Percentiles rank a stretch among this genome's conserved stretches.
These are phyloP conservation scores for Trichophyton benhamiae DNA, from an alignment of 2,329 filamentous ascomycete genomes.

Conservation along the genomic window DNA sequence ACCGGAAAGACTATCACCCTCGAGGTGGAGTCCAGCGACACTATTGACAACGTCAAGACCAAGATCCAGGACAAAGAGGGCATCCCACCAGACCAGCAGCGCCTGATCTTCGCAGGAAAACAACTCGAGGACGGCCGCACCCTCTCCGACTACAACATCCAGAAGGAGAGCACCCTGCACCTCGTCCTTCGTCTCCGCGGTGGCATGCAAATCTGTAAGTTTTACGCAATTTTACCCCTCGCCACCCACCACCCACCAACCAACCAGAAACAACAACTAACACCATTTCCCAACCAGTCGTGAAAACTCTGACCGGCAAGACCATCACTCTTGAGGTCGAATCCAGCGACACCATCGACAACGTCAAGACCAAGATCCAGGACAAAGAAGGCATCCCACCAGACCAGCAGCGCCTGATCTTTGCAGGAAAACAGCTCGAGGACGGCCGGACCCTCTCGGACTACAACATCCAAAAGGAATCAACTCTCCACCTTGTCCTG, in stretches of 20 bases:
- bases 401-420: slow-evolving; percentile 91
- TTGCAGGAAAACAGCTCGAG: slow-evolving; percentile 91
- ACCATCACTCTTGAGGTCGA: slow-evolving; percentile 57
- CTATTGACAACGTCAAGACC: slow-evolving; percentile 45
- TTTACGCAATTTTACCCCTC: neutral
- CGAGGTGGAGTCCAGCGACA: slow-evolving; percentile 39
- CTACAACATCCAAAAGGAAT: slow-evolving; percentile 95
- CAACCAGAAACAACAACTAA: slow-evolving; percentile 12
- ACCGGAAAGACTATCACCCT: slow-evolving; percentile 47
- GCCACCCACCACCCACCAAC: neutral
- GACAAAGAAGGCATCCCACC: slow-evolving; percentile 96
- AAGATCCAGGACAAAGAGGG: slow-evolving; percentile 51
- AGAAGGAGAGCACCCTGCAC: slow-evolving; percentile 57
- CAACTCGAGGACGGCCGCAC: slow-evolving; percentile 47
- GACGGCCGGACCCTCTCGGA: slow-evolving; percentile 82
- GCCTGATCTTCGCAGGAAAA: slow-evolving; percentile 47
- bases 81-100: slow-evolving; percentile 47
- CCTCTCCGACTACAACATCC: slow-evolving; percentile 44
- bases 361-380: slow-evolving; percentile 94
- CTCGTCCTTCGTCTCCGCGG: slow-evolving; percentile 61
- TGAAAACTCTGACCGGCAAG: slow-evolving; percentile 50
- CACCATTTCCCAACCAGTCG: slow-evolving; percentile 26
- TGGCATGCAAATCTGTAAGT: slow-evolving; percentile 51
- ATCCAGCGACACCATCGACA: slow-evolving; percentile 80
- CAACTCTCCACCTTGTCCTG: slow-evolving; percentile 71